A percentile compares a stretch with the other conserved stretches of the same genome.
These are phyloP conservation scores for Entomortierella parvispora DNA, from an alignment of 192 early-diverging fungal genomes.

Conservation along the genomic window DNA sequence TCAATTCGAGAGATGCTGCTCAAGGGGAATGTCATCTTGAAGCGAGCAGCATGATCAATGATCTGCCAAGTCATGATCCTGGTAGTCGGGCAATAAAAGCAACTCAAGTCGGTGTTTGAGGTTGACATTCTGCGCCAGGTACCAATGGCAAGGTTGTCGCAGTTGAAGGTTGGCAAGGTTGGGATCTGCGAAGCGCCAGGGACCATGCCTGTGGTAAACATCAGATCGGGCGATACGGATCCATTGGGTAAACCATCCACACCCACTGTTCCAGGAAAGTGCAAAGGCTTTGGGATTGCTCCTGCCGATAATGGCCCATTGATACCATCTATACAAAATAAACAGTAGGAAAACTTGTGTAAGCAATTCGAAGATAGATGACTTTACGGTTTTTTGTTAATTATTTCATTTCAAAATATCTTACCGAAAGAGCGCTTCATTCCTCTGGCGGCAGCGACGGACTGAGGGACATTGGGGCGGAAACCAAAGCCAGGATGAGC, in stretches of 20 bases:
- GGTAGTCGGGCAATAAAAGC: conserved; percentile 60
- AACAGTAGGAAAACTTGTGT: background rate
- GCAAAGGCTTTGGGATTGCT: conserved; percentile 51
- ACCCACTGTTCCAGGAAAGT: conserved; percentile 26
- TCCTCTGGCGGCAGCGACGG: conserved; percentile 33
- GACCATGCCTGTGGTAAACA: conserved; percentile 35
- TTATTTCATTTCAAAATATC: background rate
- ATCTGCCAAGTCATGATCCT: conserved; percentile 67
- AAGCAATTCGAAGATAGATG: too few species aligned
- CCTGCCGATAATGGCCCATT: conserved; percentile 52
- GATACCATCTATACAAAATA: conserved; percentile 24
- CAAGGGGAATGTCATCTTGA: conserved; percentile 71
- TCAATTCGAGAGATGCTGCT: conserved; percentile 58
- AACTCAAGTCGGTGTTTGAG: conserved; percentile 62
- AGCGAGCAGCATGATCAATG: conserved; percentile 61
- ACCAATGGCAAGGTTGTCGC: conserved; percentile 66
- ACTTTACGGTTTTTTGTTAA: background rate
- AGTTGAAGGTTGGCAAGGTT: conserved; percentile 54
- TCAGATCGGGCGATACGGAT: conserved; percentile 35
- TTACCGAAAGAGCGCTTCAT: conserved; percentile 50
- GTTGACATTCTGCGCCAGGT: conserved; percentile 72
- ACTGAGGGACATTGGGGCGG: conserved; percentile 34
- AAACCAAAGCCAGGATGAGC: conserved; percentile 43
- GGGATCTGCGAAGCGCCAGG: conserved; percentile 47
- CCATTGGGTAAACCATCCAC: conserved; percentile 45